Evolutionary conservation across 106 monocot genomes (phyloP).

Genomic region (Triglochin maritima): DNA sequence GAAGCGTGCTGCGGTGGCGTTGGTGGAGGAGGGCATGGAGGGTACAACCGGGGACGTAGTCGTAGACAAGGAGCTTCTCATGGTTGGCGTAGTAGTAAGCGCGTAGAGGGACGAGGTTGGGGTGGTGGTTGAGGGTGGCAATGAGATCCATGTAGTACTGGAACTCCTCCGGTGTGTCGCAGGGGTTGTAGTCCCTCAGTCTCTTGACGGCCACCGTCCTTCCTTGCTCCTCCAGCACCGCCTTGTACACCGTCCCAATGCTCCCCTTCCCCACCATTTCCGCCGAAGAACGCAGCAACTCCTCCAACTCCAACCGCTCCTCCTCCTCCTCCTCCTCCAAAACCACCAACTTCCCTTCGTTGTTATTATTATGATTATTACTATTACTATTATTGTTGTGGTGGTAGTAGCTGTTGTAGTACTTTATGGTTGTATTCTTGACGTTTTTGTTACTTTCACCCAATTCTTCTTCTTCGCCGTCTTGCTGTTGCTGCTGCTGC

Average conservation of each 20-base stretch:
- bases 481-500: too few species aligned
- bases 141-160: conserved; percentile 45
- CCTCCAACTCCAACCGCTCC: conserved; percentile 41
- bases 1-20: conserved; percentile 18
- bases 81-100: conserved; percentile 62
- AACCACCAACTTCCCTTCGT: conserved; percentile 53
- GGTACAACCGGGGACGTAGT: conserved; percentile 48
- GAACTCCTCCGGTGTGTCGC: conserved; percentile 25
- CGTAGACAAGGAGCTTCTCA: conserved; percentile 68
- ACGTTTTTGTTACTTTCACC: neutral
- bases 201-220: conserved; percentile 51
- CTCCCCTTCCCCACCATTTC: conserved; percentile 65
- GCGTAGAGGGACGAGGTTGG: conserved; percentile 39
- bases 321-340: conserved; percentile 20
- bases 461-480: conserved; percentile 3
- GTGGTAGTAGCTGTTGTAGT: neutral
- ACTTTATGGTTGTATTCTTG: neutral
- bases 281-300: conserved; percentile 50
- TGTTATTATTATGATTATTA: conserved; percentile 1
- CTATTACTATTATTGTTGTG: neutral
- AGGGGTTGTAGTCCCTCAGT: conserved; percentile 41
- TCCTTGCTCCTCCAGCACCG: conserved; percentile 40
- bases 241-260: conserved; percentile 57
- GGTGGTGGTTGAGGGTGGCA: conserved; percentile 32
- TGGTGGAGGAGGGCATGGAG: conserved; percentile 33